These are phyloP conservation scores for Coelastrella sp. DNA, from an alignment of 139 green algal species.

Conservation along the genomic window DNA sequence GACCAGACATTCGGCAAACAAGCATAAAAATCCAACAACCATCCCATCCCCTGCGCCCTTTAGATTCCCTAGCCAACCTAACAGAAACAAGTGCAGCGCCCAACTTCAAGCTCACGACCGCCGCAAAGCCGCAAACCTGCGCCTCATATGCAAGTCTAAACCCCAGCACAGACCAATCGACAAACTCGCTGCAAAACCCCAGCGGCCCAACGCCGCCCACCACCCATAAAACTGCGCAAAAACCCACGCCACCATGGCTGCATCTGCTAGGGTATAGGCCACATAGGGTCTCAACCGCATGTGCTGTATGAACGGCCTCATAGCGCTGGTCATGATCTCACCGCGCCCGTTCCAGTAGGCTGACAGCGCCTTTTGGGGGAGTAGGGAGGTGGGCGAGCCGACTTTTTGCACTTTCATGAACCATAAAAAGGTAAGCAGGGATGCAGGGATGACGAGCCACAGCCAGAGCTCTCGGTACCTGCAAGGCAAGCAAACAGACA, in stretches of 20 bases:
- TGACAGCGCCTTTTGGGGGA: neutral
- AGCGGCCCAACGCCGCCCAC: neutral
- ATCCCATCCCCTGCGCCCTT: neutral
- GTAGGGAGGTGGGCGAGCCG: neutral
- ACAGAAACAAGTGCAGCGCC: neutral
- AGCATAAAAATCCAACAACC: neutral
- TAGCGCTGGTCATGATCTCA: neutral
- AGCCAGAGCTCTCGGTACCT: slow-evolving; percentile 38
- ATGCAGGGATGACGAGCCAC: neutral
- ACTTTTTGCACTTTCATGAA: neutral
- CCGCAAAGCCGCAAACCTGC: neutral
- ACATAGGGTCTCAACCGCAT: slow-evolving; percentile 21
- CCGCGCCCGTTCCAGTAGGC: slow-evolving; percentile 3
- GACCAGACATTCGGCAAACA: too few relatives aligned
- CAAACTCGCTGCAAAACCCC: neutral
- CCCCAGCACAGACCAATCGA: slow-evolving; percentile 9
- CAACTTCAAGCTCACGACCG: neutral
- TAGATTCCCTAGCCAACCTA: neutral
- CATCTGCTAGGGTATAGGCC: slow-evolving; percentile 10
- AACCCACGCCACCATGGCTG: neutral
- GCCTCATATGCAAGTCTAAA: slow-evolving; percentile 21
- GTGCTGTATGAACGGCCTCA: slow-evolving; percentile 40
- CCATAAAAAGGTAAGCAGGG: neutral
- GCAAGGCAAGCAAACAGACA: neutral
- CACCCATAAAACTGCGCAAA: slow-evolving; percentile 20